Conservation (phyloP, 2,329 filamentous ascomycete species). For the Xylaria multiplex region DNA sequence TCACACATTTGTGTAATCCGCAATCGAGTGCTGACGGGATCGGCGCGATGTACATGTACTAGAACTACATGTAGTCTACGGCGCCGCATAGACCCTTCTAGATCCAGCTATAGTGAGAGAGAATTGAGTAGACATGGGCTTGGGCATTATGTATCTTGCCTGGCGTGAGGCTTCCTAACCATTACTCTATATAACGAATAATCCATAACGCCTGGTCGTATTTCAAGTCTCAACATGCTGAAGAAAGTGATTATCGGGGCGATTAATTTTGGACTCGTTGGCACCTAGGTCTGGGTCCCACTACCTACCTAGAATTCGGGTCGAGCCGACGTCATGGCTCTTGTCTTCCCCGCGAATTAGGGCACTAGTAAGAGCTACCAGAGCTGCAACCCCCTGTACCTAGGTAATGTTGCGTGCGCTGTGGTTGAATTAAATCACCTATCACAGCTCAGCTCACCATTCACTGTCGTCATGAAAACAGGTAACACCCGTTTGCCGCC, state of each 20-base stretch:
- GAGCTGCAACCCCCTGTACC: constrained; percentile 1
- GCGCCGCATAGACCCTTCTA: constrained; percentile 8
- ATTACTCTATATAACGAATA: neutral
- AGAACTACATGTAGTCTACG: neutral
- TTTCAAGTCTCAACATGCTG: neutral
- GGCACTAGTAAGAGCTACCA: constrained; percentile 14
- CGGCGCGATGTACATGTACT: neutral
- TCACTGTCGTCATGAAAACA: constrained; percentile 27
- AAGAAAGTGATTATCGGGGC: neutral
- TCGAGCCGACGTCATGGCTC: constrained; percentile 31
- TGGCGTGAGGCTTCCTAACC: neutral
- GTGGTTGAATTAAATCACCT: constrained; percentile 9
- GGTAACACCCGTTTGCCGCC: constrained; percentile 9
- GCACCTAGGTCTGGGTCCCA: no score
- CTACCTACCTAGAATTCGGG: no score
- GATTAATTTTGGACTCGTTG: no score
- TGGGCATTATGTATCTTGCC: neutral
- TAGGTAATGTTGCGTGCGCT: constrained; percentile 6
- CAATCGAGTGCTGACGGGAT: constrained; percentile 5
- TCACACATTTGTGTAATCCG: constrained; percentile 25
- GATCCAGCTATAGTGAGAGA: neutral
- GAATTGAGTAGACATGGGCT: neutral
- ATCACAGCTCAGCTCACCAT: constrained; percentile 31
- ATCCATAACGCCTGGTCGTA: neutral
- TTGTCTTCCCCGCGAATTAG: constrained; percentile 30